Conservation (phyloP, 148 eudicot species). For the Fallopia convolvulus region DNA sequence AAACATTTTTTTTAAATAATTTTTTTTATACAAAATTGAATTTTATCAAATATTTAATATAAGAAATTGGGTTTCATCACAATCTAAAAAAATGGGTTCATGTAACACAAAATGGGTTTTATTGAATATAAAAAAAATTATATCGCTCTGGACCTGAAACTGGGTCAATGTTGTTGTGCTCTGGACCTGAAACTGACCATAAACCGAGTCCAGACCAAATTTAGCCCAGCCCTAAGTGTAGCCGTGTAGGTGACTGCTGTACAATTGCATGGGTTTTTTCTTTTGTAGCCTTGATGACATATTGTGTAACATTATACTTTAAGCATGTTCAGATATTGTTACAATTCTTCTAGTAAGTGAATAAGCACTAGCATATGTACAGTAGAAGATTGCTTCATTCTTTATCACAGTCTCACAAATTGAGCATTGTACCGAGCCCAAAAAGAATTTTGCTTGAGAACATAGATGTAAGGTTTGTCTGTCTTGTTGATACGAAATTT, state of each 20-base stretch:
- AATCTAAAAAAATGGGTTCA: no score
- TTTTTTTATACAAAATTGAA: no score
- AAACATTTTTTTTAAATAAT: no score
- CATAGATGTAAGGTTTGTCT: not conserved
- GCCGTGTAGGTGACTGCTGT: not conserved
- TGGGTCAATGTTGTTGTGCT: no score
- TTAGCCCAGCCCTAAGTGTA: no score
- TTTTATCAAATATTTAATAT: no score
- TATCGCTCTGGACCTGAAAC: no score
- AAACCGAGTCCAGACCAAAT: no score
- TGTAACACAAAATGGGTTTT: no score
- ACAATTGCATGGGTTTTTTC: not conserved
- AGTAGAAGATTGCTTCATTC: not conserved
- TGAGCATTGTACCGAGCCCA: not conserved
- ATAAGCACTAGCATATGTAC: not conserved
- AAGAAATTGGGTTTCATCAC: no score
- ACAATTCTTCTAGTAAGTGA: not conserved
- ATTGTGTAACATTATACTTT: not conserved
- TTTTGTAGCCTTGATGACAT: not conserved
- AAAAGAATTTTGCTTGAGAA: not conserved
- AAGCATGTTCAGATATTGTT: not conserved
- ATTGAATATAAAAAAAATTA: no score
- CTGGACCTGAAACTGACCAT: no score
- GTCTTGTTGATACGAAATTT: not conserved
- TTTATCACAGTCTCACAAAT: not conserved